Percentiles rank a stretch among this genome's conserved stretches.
These are phyloP conservation scores for Solanum arcanum DNA, from an alignment of 257 asterid genomes.

Conservation along the genomic window DNA sequence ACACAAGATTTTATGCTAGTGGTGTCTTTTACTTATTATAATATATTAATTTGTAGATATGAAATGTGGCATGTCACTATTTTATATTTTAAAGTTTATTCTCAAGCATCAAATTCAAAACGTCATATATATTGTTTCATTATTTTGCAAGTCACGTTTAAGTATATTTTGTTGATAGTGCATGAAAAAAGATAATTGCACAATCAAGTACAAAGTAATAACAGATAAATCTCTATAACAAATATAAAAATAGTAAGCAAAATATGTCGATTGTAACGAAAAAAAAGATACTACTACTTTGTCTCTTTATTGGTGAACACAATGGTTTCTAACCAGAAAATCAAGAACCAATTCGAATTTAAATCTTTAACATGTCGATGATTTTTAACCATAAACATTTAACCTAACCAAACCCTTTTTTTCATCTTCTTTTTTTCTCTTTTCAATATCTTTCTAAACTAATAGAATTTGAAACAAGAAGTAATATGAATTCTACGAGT, in stretches of 20 bases:
- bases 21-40: not conserved
- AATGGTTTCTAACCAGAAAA: not conserved
- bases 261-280: not conserved
- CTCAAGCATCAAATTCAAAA: not conserved
- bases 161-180: not conserved
- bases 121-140: not conserved
- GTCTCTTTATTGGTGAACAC: not conserved
- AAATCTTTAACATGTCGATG: too few species aligned
- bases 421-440: not conserved
- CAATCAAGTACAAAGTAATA: not conserved
- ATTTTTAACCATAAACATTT: not conserved
- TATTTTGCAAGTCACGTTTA: not conserved
- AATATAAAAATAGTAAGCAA: not conserved
- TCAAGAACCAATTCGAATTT: not conserved
- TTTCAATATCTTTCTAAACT: not conserved
- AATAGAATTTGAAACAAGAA: not conserved
- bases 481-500: not conserved
- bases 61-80: not conserved
- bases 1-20: not conserved
- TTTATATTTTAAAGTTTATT: not conserved
- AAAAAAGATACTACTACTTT: not conserved
- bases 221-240: not conserved
- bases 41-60: not conserved
- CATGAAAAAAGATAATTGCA: not conserved
- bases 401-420: not conserved